Evolutionary conservation across 345 rosid genomes (phyloP).

Genomic region (Balakata baccata): DNA sequence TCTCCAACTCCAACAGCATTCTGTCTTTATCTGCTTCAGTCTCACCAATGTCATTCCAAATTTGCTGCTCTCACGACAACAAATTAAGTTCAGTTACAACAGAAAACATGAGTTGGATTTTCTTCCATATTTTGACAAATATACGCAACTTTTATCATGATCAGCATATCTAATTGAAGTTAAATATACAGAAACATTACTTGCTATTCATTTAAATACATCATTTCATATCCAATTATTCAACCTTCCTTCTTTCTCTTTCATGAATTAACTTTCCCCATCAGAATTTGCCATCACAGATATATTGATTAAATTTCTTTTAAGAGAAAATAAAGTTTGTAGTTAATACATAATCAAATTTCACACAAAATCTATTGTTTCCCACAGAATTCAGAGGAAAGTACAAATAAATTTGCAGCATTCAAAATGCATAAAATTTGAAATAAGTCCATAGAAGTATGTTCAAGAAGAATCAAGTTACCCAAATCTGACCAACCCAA

Average conservation of each 20-base stretch:
- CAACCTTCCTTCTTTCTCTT: neutral
- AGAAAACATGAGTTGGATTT: neutral
- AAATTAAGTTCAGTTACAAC: slow-evolving; percentile 1
- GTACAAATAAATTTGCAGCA: neutral
- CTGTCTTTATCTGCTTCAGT: slow-evolving; percentile 76
- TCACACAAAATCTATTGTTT: neutral
- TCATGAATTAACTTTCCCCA: neutral
- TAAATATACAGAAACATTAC: neutral
- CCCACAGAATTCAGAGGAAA: neutral
- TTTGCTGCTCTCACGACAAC: slow-evolving; percentile 58
- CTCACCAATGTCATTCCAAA: slow-evolving; percentile 97
- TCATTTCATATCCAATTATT: neutral
- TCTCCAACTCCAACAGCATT: slow-evolving; percentile 84
- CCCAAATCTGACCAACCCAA: neutral
- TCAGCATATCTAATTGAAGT: neutral
- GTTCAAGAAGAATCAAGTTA: neutral
- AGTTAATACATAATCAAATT: neutral
- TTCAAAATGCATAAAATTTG: neutral
- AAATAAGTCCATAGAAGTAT: neutral
- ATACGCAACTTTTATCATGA: neutral
- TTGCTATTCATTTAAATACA: neutral
- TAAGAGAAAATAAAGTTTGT: neutral
- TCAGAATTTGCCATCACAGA: neutral
- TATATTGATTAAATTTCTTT: neutral
- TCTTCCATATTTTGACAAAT: slow-evolving; percentile 7